These are phyloP conservation scores for Debaryomyces coudertii DNA, from an alignment of 1,139 yeast genomes.

Conservation along the genomic window DNA sequence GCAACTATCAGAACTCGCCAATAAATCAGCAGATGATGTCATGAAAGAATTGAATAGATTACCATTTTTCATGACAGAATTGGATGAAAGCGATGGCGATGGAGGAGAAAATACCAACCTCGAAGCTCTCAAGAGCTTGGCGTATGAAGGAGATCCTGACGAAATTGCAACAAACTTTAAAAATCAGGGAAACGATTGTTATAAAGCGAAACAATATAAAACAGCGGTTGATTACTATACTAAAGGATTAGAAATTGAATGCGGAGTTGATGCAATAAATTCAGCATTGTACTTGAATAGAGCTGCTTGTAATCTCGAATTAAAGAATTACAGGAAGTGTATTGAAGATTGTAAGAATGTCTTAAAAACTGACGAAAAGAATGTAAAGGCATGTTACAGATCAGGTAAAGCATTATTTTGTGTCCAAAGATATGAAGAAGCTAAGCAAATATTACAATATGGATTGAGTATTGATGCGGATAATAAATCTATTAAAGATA, in stretches of 20 bases:
- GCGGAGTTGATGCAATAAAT: constrained; percentile 55
- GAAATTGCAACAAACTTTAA: constrained; percentile 90
- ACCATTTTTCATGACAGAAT: constrained; percentile 93
- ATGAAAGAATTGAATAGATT: constrained; percentile 76
- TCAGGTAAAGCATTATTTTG: constrained; percentile 80
- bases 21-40: constrained; percentile 75
- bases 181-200: constrained; percentile 90
- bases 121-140: constrained; percentile 89
- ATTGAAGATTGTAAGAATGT: constrained; percentile 85
- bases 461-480: constrained; percentile 63
- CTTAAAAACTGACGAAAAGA: constrained; percentile 63
- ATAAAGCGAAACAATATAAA: constrained; percentile 65
- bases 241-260: constrained; percentile 74
- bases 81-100: constrained; percentile 76
- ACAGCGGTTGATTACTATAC: constrained; percentile 80
- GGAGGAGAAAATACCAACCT: constrained; percentile 75
- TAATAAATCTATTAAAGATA: constrained; percentile 54
- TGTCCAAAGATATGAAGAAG: constrained; percentile 72
- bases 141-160: constrained; percentile 94
- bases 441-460: constrained; percentile 63
- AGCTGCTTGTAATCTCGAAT: constrained; percentile 88
- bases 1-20: constrained; percentile 67
- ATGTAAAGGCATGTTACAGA: constrained; percentile 82
- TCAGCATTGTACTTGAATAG: constrained; percentile 74
- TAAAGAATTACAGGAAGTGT: constrained; percentile 82